Percentiles rank a stretch among this genome's conserved stretches.
Evolutionary conservation across 306 rosid species (phyloP).

Genomic region (Parietaria judaica): DNA sequence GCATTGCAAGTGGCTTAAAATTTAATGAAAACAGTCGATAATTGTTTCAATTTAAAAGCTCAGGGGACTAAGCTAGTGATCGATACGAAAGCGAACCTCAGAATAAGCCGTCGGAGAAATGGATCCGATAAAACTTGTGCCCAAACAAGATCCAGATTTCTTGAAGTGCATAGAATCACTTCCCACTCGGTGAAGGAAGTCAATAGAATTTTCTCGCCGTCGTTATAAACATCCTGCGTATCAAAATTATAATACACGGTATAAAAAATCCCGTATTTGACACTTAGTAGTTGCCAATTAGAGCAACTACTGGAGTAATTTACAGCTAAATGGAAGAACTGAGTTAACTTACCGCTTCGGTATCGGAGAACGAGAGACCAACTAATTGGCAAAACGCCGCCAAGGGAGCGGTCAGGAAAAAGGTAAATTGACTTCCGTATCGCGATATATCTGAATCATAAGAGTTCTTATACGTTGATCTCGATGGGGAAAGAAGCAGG

Average conservation of each 20-base stretch:
- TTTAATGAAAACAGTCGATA: too few species aligned
- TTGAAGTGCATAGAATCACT: slow-evolving; percentile 65
- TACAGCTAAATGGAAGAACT: too few species aligned
- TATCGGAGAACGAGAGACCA: slow-evolving; percentile 41
- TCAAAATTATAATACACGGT: neutral
- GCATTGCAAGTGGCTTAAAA: too few species aligned
- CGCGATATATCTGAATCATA: slow-evolving; percentile 37
- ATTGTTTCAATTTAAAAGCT: too few species aligned
- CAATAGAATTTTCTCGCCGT: slow-evolving; percentile 73
- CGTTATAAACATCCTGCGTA: slow-evolving; percentile 53
- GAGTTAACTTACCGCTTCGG: slow-evolving; percentile 49
- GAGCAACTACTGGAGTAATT: too few species aligned
- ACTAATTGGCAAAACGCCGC: slow-evolving; percentile 88
- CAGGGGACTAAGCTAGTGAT: neutral
- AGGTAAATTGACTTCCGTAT: slow-evolving; percentile 88
- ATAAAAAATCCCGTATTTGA: too few species aligned
- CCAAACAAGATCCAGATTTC: slow-evolving; percentile 81
- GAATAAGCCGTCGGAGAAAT: slow-evolving; percentile 76
- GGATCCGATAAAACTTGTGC: slow-evolving; percentile 84
- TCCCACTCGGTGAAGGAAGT: slow-evolving; percentile 88
- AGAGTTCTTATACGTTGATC: slow-evolving; percentile 53
- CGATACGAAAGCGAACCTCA: slow-evolving; percentile 44
- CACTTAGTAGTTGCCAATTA: too few species aligned
- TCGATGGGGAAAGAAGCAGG: slow-evolving; percentile 82
- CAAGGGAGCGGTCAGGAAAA: slow-evolving; percentile 88